phyloP scores from a whole-genome alignment of 176 grass and related monocot species.

The Bolboschoenus planiculmis region DNA sequence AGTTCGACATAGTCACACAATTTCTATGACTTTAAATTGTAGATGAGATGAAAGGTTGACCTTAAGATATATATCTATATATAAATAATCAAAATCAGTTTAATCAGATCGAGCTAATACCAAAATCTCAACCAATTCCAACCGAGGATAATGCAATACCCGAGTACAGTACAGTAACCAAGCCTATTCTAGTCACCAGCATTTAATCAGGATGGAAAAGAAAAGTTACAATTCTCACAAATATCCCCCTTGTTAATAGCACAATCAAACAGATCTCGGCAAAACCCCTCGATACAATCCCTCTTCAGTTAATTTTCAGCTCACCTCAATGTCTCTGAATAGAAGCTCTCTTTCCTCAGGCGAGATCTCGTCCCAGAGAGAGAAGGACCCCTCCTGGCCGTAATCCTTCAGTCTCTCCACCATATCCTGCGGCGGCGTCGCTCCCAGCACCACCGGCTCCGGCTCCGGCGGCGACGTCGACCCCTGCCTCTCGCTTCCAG shows the following conservation, averaged over 20 bases:
- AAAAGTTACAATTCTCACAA: not conserved
- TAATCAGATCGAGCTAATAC: not conserved
- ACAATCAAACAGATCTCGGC: conserved; percentile 22
- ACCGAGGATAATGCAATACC: not conserved
- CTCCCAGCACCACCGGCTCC: conserved; percentile 36
- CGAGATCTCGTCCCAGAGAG: conserved; percentile 93
- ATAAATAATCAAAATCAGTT: not conserved
- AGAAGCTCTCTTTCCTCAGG: conserved; percentile 80
- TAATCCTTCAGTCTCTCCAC: conserved; percentile 98
- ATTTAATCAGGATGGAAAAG: not conserved
- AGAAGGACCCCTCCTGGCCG: conserved; percentile 85
- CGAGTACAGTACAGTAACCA: not conserved
- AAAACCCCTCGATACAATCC: not conserved
- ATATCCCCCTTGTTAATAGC: not conserved
- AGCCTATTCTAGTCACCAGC: not conserved
- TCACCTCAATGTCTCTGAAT: conserved; percentile 87
- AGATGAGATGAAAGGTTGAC: not conserved
- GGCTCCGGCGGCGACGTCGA: conserved; percentile 29
- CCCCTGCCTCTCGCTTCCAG: conserved; percentile 14
- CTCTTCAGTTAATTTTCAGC: conserved; percentile 16
- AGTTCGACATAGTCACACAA: not conserved
- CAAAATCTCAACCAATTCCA: not conserved
- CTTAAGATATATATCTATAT: not conserved
- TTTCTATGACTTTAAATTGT: not conserved
- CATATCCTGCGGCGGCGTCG: conserved; percentile 77